phyloP scores from a whole-genome alignment of 306 rosid species.

The Canavalia ensiformis region DNA sequence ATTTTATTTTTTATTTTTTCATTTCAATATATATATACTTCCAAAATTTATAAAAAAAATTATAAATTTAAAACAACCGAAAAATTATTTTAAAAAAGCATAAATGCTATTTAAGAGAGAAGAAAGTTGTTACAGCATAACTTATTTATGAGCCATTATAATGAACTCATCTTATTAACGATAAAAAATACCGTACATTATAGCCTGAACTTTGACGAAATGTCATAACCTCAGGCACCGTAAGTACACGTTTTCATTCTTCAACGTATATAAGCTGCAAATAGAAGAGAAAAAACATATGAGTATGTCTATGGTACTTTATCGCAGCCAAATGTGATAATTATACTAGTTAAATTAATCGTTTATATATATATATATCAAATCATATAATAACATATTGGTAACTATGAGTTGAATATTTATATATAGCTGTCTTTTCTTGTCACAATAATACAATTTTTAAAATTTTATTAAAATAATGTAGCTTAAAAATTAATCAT shows the following conservation, averaged over 20 bases:
- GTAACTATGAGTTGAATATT: no score
- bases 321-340: neutral
- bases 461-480: no score
- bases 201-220: neutral
- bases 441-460: no score
- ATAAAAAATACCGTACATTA: neutral
- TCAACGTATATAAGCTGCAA: neutral
- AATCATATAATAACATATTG: no score
- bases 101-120: neutral
- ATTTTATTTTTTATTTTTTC: no score
- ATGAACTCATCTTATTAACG: neutral
- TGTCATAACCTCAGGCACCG: neutral
- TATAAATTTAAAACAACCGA: neutral
- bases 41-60: no score
- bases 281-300: neutral
- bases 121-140: neutral
- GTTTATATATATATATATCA: no score
- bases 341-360: no score
- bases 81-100: neutral
- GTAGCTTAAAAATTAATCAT: no score
- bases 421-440: no score
- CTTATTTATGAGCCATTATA: neutral
- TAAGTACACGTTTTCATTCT: neutral
- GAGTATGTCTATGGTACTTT: neutral
- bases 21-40: no score